Evolutionary conservation across 148 eudicot genomes (phyloP), one percentile per base, ranked within the genome.

Genomic region (Chenopodium quinoa): DNA sequence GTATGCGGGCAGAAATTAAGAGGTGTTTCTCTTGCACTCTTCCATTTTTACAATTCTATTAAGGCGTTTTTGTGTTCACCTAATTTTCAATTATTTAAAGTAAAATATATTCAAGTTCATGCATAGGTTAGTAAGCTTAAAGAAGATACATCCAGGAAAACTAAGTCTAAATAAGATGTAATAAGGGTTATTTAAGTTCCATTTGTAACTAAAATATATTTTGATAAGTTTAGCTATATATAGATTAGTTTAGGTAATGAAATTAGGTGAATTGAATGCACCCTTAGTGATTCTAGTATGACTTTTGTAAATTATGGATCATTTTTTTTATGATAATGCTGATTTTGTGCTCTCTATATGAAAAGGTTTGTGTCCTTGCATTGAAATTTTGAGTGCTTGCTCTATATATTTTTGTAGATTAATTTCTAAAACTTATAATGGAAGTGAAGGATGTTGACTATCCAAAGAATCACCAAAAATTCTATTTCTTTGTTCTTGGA

Each of bases 1-100:
- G 98, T 85, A 86, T 97, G 97, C 88, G 98, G 85, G 95, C 93
- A 50, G 95, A 91, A 79, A 81, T 91, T 70, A 89, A 86, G 83
- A 88, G 94, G 98, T 93, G 87, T 50, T 72, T 76, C 32, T 31
- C 32, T 31, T 31, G 32, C 32, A 31, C 31, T 88, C 67, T 76
- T 82, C 67, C 20, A 40, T 79, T 74, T 76, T 19, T 34, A 31
- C 54, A 25, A 13, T 1, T 29, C 25, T 56, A 37, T 14, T 40
- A 40, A 40, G 44, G 44, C 7, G 7, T 5, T 40, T 40, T 40
- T 40, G 44, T 40, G 44, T 40, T 40, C 44, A 40, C 7, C 44
- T 40, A 40, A 40, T 40, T 40, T 6, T 40, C 44, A 40, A 40
- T 40, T 40, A 40, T 40, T 40, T 40, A 6, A 40, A 40, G 44